These are phyloP conservation scores for Ophiostoma novo-ulmi DNA, from an alignment of 2,329 filamentous ascomycete genomes.

Conservation along the genomic window DNA sequence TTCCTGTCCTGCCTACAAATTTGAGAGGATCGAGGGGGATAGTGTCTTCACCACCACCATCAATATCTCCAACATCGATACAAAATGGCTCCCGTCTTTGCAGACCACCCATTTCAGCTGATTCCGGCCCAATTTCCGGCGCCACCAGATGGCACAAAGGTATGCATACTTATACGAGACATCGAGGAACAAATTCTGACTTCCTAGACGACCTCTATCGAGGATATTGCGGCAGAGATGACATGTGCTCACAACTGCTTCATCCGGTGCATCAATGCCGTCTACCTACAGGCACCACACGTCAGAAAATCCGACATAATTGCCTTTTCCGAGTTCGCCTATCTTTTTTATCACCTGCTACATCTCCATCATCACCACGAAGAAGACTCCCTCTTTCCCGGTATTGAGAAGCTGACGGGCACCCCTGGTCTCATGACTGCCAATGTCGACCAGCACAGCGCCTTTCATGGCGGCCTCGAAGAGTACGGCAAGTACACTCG, in stretches of 20 bases:
- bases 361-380: slow-evolving; percentile 35
- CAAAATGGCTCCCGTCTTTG: slow-evolving; percentile 30
- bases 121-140: slow-evolving; percentile 24
- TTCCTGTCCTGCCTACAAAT: not conserved
- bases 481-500: slow-evolving; percentile 34
- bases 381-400: slow-evolving; percentile 35
- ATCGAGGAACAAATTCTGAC: slow-evolving; percentile 28
- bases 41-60: not conserved
- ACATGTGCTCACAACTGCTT: slow-evolving; percentile 34
- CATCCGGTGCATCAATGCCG: slow-evolving; percentile 32
- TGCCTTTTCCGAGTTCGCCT: slow-evolving; percentile 33
- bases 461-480: slow-evolving; percentile 32
- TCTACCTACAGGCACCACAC: slow-evolving; percentile 35
- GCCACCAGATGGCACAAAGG: not conserved
- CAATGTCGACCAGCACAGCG: slow-evolving; percentile 36
- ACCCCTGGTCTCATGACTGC: slow-evolving; percentile 32
- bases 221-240: slow-evolving; percentile 33
- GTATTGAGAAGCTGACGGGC: slow-evolving; percentile 32
- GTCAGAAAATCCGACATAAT: slow-evolving; percentile 35
- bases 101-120: slow-evolving; percentile 31
- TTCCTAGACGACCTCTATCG: slow-evolving; percentile 12
- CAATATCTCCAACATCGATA: not conserved
- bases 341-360: slow-evolving; percentile 29
- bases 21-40: not conserved
- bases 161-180: not conserved